These are phyloP conservation scores for Solanum pimpinellifolium DNA, from an alignment of 257 asterid genomes.

Conservation along the genomic window DNA sequence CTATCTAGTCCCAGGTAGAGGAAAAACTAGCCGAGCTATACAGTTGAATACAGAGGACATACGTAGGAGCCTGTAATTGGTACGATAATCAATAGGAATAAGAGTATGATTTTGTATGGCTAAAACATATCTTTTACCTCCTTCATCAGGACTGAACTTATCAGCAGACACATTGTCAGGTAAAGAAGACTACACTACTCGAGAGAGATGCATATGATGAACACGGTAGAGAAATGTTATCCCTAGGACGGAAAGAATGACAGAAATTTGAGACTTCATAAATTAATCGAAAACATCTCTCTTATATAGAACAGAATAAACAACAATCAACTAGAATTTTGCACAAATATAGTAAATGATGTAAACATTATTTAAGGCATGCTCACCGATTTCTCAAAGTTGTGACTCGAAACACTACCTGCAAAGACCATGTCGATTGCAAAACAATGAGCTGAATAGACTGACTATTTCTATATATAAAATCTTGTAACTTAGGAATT, in stretches of 20 bases:
- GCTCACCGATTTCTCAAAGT: slow-evolving; percentile 69
- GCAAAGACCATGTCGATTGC: slow-evolving; percentile 17
- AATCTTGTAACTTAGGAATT: background rate
- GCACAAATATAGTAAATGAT: background rate
- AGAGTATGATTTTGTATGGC: background rate
- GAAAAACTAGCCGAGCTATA: background rate
- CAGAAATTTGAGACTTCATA: background rate
- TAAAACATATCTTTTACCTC: background rate
- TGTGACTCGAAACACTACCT: slow-evolving; percentile 50
- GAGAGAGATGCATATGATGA: background rate
- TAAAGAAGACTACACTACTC: background rate
- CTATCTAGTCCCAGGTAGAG: background rate
- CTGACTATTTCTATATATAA: background rate
- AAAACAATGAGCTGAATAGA: background rate
- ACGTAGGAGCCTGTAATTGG: background rate
- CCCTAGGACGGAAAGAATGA: background rate
- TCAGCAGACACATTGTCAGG: background rate
- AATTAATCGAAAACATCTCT: background rate
- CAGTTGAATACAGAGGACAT: background rate
- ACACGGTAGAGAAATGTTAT: background rate
- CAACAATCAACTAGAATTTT: background rate
- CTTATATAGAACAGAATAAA: background rate
- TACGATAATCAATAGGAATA: background rate
- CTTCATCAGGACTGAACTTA: background rate
- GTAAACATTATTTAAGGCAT: background rate